Base-by-base conservation (phyloP, 495 filamentous ascomycete species). In the Aspergillus diversus region DNA sequence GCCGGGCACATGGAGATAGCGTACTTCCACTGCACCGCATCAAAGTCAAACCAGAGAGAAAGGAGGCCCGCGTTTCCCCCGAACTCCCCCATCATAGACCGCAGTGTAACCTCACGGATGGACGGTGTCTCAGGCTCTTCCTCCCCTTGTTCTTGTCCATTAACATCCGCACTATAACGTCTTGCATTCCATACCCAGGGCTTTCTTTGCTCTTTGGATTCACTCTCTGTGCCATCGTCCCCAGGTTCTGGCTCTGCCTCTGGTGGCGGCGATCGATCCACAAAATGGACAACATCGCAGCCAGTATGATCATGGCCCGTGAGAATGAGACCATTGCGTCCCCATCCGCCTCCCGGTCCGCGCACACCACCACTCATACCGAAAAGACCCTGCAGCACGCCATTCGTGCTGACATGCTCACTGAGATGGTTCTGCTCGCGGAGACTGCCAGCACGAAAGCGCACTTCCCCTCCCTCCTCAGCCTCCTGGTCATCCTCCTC, bases 21-120 rank as follows among this genome's bases (percentile, higher is more conserved):
- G 55, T 91, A 91, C 65, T 81, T 81, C 95, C 95, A 99, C 66
- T 90, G 87, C 77, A 59, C 65, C 50, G 55, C 64, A 8, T 69
- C 77, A 43, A 82, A 53, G 74, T 98, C 91, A 70, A 93, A 98
- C 96, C 96, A 99, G 3, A 89, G 80, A 46, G 88, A 93, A 47
- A 99, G 71, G 33, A 99, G 77, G 0, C 92, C 96, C 0, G 92
- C 93, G 72, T 96, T 93, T 5, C 95, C 95, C 17, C 86, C 88
- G 69, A 87, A 98, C 32, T 90, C 90, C 31, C 94, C 95, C 95
- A 99, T 99, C 95, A 99, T 97, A 66, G 92, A 96, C n/a, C 92
- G 85, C 5, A 98, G 89, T 0, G 95, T 99, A 56, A 97, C 86
- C 75, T 98, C 95, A 3, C 93, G 79, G n/a, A 97, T 80, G 0